Conservation (phyloP, 345 rosid genomes). For the Hevea brasiliensis region DNA sequence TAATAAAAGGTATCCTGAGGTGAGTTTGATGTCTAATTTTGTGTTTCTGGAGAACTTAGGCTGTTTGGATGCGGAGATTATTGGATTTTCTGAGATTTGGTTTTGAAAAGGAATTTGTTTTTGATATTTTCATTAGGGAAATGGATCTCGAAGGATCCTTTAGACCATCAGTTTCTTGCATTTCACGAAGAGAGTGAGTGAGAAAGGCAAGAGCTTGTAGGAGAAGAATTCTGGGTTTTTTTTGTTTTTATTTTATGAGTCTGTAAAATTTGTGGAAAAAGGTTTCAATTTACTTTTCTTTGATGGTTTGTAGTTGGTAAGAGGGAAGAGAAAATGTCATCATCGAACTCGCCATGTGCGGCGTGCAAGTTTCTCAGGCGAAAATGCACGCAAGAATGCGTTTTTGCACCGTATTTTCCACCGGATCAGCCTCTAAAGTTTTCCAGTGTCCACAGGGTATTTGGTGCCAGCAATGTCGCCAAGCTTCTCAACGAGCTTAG, state of each 20-base stretch:
- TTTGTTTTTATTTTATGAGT: neutral
- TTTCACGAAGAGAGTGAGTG: slow-evolving; percentile 10
- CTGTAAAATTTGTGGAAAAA: neutral
- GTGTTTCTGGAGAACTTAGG: neutral
- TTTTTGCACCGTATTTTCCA: slow-evolving; percentile 25
- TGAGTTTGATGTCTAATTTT: neutral
- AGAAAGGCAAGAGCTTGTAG: slow-evolving; percentile 9
- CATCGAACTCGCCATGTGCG: slow-evolving; percentile 23
- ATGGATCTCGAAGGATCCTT: slow-evolving; percentile 15
- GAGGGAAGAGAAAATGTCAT: slow-evolving; percentile 13
- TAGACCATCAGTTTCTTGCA: slow-evolving; percentile 19
- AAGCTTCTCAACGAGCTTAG: slow-evolving; percentile 66
- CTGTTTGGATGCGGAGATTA: neutral
- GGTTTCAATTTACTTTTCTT: neutral
- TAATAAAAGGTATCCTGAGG: neutral
- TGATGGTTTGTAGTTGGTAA: neutral
- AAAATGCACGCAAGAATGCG: slow-evolving; percentile 23
- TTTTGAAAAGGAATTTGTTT: neutral
- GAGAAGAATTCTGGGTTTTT: neutral
- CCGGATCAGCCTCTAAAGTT: slow-evolving; percentile 25
- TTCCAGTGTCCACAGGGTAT: slow-evolving; percentile 26
- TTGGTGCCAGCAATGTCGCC: slow-evolving; percentile 56
- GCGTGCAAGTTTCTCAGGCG: slow-evolving; percentile 25
- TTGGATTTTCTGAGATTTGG: neutral
- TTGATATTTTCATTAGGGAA: neutral